Evolutionary conservation across 148 eudicot genomes (phyloP).

Genomic region (Chenopodium formosanum): DNA sequence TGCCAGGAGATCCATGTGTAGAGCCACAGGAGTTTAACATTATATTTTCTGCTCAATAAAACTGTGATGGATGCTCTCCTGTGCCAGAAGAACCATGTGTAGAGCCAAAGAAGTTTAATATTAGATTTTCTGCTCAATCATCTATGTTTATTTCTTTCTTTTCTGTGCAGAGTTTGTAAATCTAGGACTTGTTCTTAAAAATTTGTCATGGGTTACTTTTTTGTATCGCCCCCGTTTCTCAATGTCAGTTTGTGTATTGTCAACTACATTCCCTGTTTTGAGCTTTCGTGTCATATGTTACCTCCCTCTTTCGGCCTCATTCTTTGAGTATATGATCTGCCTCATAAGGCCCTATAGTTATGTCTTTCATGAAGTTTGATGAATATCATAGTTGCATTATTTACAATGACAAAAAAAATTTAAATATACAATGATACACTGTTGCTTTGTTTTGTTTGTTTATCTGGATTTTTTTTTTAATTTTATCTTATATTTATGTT

Average conservation of each 20-base stretch:
- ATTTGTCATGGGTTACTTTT: background rate
- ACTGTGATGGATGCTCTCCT: background rate
- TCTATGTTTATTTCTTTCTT: background rate
- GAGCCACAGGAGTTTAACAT: background rate
- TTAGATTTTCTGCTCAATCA: background rate
- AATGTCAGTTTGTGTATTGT: background rate
- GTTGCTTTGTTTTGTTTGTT: no score
- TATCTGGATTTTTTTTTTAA: no score
- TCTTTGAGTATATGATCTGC: background rate
- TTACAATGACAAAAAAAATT: background rate
- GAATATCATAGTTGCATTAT: background rate
- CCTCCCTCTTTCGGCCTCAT: background rate
- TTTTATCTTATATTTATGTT: background rate
- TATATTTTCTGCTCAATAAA: background rate
- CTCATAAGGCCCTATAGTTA: background rate
- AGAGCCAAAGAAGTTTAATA: background rate
- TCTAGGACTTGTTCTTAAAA: background rate
- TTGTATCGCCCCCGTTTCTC: background rate
- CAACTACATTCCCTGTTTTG: background rate
- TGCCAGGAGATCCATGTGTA: background rate
- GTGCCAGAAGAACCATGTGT: background rate
- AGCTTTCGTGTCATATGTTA: background rate
- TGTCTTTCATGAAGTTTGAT: background rate
- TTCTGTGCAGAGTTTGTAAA: background rate
- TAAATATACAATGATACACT: no score